Conservation (phyloP, 2,329 filamentous ascomycete species). For the Drechslerella stenobrocha region DNA sequence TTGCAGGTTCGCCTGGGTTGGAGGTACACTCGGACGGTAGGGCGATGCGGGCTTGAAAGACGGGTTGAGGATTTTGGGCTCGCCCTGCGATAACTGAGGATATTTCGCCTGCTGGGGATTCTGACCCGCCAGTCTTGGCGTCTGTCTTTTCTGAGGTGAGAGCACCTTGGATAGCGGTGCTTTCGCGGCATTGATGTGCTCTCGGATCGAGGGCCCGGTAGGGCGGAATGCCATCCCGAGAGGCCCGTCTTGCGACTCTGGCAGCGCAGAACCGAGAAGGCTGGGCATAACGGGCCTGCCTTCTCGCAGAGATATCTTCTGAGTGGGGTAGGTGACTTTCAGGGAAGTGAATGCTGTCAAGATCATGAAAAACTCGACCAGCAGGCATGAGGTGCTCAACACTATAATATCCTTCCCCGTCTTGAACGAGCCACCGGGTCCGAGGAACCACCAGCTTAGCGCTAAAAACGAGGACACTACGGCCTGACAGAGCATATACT, state of each 20-base stretch:
- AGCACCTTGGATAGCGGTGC: neutral
- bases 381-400: constrained; percentile 22
- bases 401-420: constrained; percentile 33
- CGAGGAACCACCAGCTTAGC: constrained; percentile 38
- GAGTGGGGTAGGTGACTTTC: constrained; percentile 18
- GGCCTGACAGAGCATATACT: constrained; percentile 33
- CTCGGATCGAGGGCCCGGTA: constrained; percentile 13
- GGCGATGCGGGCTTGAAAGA: neutral
- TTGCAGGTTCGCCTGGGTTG: constrained; percentile 10
- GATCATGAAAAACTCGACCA: constrained; percentile 31
- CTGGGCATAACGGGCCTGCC: constrained; percentile 1
- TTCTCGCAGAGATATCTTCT: constrained; percentile 20
- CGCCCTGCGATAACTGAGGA: neutral
- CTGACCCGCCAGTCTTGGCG: neutral
- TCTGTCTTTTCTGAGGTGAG: neutral
- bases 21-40: constrained; percentile 1
- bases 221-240: constrained; percentile 36
- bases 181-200: constrained; percentile 6
- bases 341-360: constrained; percentile 34
- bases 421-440: constrained; percentile 13
- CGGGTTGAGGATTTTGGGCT: constrained; percentile 3
- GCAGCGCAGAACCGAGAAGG: neutral
- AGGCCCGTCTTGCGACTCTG: constrained; percentile 5
- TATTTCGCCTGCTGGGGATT: constrained; percentile 6
- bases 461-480: constrained; percentile 26